Base-by-base conservation (phyloP, 768 basidiomycete genomes). In the Harrya chromipes region DNA sequence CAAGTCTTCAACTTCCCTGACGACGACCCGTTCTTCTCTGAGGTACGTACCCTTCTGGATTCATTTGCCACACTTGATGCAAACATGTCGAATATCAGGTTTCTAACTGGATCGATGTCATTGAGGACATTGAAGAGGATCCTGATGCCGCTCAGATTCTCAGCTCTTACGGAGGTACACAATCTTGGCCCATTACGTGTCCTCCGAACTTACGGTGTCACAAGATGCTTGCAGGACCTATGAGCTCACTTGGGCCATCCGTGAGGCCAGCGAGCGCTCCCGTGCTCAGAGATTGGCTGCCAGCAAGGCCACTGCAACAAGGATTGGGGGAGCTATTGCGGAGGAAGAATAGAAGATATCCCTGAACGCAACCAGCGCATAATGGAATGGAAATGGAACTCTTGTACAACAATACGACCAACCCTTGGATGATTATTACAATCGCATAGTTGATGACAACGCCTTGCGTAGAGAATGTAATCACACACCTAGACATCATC, bases 11-110 rank as follows among this genome's bases (percentile, higher is more conserved):
- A 74, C 37, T 93, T 92, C 74, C 79, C 79, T 16, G 83, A 89
- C 43, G 91, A 94, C 60, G 91, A 94, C 62, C 90, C 91, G 5
- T 94, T 92, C 81, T 94, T 94, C 80, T 93, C 92, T 20, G 94
- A 95, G 70, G 78, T 82, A 49, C 17, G 64, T 50, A 16, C 38
- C 42, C 21, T 33, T 29, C 16, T 29, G 21, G 3, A 39, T 37
- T 12, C 14, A 4, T 21, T 43, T 24, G 36, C 41, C 37, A 27
- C 42, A 43, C n/a, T 39, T 13, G 14, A 20, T 49, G 33, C 20
- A 42, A 14, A 50, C n/a, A 20, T 29, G 16, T 29, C n/a, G 24
- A 6, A 34, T 45, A 4, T 8, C 49, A 76, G 73, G 74, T 85
- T 37, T 93, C 90, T 35, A 88, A 90, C 69, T 80, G 92, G 66